Evolutionary conservation across 768 basidiomycete genomes (phyloP), one percentile per base, ranked within the genome.

Genomic region (Serpula lacrymans): DNA sequence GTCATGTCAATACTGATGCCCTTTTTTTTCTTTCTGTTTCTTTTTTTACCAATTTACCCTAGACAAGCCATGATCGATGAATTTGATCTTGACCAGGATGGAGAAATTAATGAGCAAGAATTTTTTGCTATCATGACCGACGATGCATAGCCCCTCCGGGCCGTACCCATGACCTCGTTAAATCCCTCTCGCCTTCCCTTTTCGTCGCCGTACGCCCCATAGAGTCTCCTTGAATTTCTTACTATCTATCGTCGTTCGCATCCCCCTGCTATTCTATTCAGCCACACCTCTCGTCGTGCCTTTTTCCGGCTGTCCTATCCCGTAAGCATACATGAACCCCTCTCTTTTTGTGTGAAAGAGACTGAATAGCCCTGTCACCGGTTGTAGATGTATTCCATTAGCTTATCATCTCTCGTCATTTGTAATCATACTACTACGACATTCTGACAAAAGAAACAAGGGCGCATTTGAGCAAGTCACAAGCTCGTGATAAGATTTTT

Each of bases 31-130:
- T 39, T 23, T 41, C n/a, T 24, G 30, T 51, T 52, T 52, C 46
- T 22, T 49, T 54, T 63, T 57, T 63, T 57, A 55, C 50, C 50
- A 44, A 53, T 50, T 42, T n/a, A n/a, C n/a, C 51, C 43, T 52
- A 97, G 95, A 51, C 93, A 97, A 81, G 96, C 96, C 17, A 99
- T 99, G 96, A 99, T 99, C 57, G 96, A 99, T 54, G 96, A 99
- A 66, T 99, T 99, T 58, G 96, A 99, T 64, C 80, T 99, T 18
- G 96, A 99, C 68, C 85, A 92, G 60, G 96, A 99, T 51, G 93
- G 94, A 21, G 95, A 95, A 69, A 98, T 98, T 62, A 93, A 82
- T 57, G 87, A 94, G 59, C 82, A 89, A 57, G 96, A 99, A 63
- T 98, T 99, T 69, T 82, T 94, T 53, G 85, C 88, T 31, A 95